Evolutionary conservation across 2,329 filamentous ascomycete genomes (phyloP), one percentile per base, ranked within the genome.

Genomic region (Colletotrichum zoysiae): DNA sequence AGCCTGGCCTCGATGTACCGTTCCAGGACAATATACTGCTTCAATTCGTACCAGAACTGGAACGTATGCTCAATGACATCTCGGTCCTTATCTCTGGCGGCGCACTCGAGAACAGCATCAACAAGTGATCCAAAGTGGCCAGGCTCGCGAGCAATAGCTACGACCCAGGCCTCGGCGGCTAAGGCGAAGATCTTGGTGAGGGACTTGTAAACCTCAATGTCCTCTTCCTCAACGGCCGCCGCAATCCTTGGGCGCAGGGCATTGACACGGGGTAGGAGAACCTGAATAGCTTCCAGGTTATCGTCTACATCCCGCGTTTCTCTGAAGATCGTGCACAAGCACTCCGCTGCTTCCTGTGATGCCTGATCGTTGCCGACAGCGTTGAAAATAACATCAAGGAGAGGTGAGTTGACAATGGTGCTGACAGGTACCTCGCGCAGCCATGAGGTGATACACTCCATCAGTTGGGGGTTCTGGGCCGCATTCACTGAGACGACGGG

Each of bases 361-460:
- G 95, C 94, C 53, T 87, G 84, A 46, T 97, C 93, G 71, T 90
- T 88, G 58, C 92, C 88, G 42, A 98, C 84, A 8, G 93, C 95
- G 75, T 90, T 89, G 78, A 98, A 90, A 61, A 98, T 89, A 64
- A 95, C 87, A 75, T 94, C 90, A 76, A 99, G 86, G 18, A 99
- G 86, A 8, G 95, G 92, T 1, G 95, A 98, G 76, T 92, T 92
- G 75, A 97, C 92, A 74, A 99, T 90, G 73, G 93, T 91, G 74
- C 87, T 88, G 59, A 97, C 89, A 0, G 95, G 94, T 8, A 99
- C 94, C 83, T 99, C 96, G 76, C 95, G 90, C 76, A 98, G 88
- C 96, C 96, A 99, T 3, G 96, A 98, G 42, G 95, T 97, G 76
- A 98, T 95, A 80, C 96, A 98, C 78, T 98, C 94, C 80, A 98